Base-by-base conservation (phyloP, 1,284 basidiomycete species). In the Cutaneotrichosporon cutaneum region DNA sequence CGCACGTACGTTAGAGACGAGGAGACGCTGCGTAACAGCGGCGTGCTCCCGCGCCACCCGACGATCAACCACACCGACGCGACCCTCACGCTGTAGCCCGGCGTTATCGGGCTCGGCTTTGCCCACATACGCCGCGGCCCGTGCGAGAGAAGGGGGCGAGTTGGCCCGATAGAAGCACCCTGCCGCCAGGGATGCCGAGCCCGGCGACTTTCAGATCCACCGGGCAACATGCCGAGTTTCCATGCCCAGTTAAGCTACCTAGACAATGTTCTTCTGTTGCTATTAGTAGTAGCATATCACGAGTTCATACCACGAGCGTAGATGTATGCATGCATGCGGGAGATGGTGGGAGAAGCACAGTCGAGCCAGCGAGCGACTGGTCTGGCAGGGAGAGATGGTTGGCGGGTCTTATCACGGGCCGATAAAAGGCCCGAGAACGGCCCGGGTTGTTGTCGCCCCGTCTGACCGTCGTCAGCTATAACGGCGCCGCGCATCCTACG, bases 1-100 rank as follows among this genome's bases (percentile, higher is more conserved):
- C 68, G 75, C 39, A 54, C 61, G 10, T 72, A 79, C 60, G 53
- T 68, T 0, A 56, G 58, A 35, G 59, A 70, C 10, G 73, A 75
- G 56, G 68, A 72, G 22, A 53, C 30, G 35, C 60, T 73, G 54
- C 66, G 78, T 22, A 63, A 72, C 35, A 55, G 56, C 35, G 77
- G 76, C 33, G 65, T 60, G 26, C 65, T 79, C 1, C 73, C 72
- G 26, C 59, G 59, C 6, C 60, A 54, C 51, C 9, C 53, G 16
- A 63, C 57, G 7, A 13, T 66, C 8, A 21, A 44, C 45, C 60
- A 54, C 33, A 18, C 16, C 7, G 30, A 32, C 24, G 32, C 21
- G 50, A 18, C 6, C 39, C 16, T 48, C 10, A 26, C 4, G 13
- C 18, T 48, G 47, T 48, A 22, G 22, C 5, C 27, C 3, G 22